A percentile compares a stretch with the other conserved stretches of the same genome.
Evolutionary conservation across 1,139 yeast genomes (phyloP).

Genomic region (Scheffersomyces quercinus): DNA sequence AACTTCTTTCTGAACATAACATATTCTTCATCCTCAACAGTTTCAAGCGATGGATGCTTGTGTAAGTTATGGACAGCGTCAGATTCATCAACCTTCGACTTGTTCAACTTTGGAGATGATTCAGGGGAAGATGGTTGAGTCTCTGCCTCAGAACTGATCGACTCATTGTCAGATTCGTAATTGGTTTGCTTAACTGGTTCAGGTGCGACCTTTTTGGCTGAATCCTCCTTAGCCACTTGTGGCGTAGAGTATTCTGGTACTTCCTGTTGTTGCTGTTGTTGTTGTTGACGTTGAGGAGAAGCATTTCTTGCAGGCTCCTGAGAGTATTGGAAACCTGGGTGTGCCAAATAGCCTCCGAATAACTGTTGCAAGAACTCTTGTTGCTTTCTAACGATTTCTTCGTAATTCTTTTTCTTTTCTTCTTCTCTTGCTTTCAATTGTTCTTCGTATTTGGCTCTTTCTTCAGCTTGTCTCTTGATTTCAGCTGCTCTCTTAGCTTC

Average conservation of each 20-base stretch:
- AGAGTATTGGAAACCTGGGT: constrained; percentile 4
- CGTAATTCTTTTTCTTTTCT: constrained; percentile 7
- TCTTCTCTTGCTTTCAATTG: constrained; percentile 11
- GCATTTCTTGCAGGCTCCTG: not conserved
- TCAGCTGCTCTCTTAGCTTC: not conserved
- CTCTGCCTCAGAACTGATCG: constrained; percentile 24
- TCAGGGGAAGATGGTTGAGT: constrained; percentile 13
- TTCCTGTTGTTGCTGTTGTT: too few relatives aligned
- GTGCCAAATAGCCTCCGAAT: constrained; percentile 3
- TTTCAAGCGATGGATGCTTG: constrained; percentile 36
- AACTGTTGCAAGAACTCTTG: constrained; percentile 8
- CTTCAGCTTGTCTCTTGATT: not conserved
- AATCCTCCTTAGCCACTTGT: too few relatives aligned
- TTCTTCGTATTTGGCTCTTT: constrained; percentile 3
- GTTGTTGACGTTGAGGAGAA: not conserved
- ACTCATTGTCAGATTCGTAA: constrained; percentile 20
- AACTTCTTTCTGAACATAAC: constrained; percentile 43
- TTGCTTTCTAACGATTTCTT: constrained; percentile 9
- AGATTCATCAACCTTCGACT: constrained; percentile 7
- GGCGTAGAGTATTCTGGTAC: too few relatives aligned
- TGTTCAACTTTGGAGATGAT: constrained; percentile 1
- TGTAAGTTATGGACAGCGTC: constrained; percentile 11
- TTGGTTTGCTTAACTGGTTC: constrained; percentile 3
- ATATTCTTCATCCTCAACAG: constrained; percentile 48
- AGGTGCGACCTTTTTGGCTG: not conserved